Evolutionary conservation across 441 rosid genomes (phyloP), one percentile per base, ranked within the genome.

Genomic region (Populus hybrid): DNA sequence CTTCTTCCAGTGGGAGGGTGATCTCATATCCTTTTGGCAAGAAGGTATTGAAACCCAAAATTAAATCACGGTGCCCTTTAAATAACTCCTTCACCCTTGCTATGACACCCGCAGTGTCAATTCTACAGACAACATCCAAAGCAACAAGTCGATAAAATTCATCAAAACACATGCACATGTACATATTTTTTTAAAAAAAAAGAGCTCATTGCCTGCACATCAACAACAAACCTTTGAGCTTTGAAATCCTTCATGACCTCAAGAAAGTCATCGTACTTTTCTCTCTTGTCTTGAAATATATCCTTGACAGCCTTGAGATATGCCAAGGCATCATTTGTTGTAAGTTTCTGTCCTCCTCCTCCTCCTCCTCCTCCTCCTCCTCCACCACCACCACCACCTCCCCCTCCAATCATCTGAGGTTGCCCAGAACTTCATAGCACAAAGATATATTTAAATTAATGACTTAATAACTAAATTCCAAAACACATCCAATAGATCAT

Each of bases 231-330:
- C 99, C 99, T 97, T 77, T 93, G 97, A 81, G 97, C 97, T 88
- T 92, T 93, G 80, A 97, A 97, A 85, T 92, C 97, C 80, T 94
- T 97, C 99, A 97, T 97, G 71, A 97, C 97, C 84, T 94, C 98
- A 74, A 97, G 97, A 83, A 97, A 97, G 53, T 94, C 97, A 36
- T 93, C 98, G 68, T 97, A 97, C 69, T 92, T 94, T 31, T 95
- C 99, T 74, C 91, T 91, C 68, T 90, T 90, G 65, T 97, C 98
- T 77, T 87, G 98, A n/a, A n/a, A n/a, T n/a, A n/a, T n/a, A n/a
- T n/a, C n/a, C n/a, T n/a, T n/a, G n/a, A n/a, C n/a, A n/a, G n/a
- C n/a, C n/a, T n/a, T n/a, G n/a, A n/a, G n/a, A n/a, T n/a, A n/a
- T n/a, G n/a, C n/a, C n/a, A n/a, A n/a, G n/a, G n/a, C n/a, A n/a